Evolutionary conservation across 1,139 yeast genomes (phyloP).

Genomic region (Ogataea hybrid): DNA sequence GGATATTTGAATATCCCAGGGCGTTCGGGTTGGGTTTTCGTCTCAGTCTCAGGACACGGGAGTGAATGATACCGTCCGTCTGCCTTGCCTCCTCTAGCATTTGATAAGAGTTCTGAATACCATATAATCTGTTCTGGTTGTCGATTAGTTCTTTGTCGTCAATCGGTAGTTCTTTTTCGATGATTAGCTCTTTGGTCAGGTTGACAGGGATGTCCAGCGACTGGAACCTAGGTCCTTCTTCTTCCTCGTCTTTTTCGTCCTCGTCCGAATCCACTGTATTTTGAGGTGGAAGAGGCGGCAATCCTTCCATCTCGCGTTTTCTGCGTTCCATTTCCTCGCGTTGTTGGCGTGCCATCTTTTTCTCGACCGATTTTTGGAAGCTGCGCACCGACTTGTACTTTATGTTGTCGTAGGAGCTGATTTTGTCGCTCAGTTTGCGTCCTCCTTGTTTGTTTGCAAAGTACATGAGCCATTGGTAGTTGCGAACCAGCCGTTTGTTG

Average conservation of each 20-base stretch:
- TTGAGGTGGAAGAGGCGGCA: neutral
- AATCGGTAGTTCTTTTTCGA: constrained; percentile 26
- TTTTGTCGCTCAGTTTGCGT: constrained; percentile 16
- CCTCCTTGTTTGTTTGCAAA: constrained; percentile 28
- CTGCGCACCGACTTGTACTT: constrained; percentile 19
- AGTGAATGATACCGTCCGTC: constrained; percentile 27
- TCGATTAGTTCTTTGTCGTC: constrained; percentile 26
- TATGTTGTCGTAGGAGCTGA: constrained; percentile 13
- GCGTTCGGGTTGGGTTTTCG: constrained; percentile 46
- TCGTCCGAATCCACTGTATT: neutral
- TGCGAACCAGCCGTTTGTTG: constrained; percentile 32
- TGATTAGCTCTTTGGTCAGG: constrained; percentile 25
- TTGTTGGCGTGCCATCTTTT: constrained; percentile 14
- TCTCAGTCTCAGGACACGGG: constrained; percentile 32
- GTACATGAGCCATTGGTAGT: constrained; percentile 33
- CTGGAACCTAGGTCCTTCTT: constrained; percentile 18
- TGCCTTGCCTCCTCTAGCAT: constrained; percentile 24
- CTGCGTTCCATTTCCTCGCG: constrained; percentile 16
- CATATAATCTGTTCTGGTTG: constrained; percentile 23
- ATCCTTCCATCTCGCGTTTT: constrained; percentile 11
- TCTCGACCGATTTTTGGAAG: constrained; percentile 20
- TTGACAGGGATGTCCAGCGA: constrained; percentile 18
- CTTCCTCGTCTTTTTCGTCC: constrained; percentile 14
- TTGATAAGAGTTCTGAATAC: constrained; percentile 23
- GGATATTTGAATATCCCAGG: constrained; percentile 41